These are phyloP conservation scores for Exophiala xenobiotica DNA, from an alignment of 2,329 filamentous ascomycete genomes.

Conservation along the genomic window DNA sequence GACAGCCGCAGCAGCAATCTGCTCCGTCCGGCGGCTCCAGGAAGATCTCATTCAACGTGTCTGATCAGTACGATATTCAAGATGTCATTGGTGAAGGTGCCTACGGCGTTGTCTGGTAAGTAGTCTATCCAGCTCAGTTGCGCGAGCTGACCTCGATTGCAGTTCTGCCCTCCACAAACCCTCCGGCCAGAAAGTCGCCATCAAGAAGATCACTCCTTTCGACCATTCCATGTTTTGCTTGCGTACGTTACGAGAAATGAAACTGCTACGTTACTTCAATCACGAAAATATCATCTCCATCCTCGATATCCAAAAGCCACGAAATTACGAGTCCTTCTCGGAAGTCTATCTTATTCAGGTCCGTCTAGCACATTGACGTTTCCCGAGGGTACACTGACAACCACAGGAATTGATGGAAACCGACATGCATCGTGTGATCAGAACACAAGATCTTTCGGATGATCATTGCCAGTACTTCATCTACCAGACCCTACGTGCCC, in stretches of 20 bases:
- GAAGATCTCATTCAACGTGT: conserved; percentile 99
- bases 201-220: conserved; percentile 99
- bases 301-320: conserved; percentile 96
- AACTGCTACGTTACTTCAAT: conserved; percentile 97
- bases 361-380: too few relatives aligned
- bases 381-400: too few relatives aligned
- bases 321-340: conserved; percentile 92
- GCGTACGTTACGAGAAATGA: conserved; percentile 97
- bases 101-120: conserved; percentile 97
- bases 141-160: conserved; percentile 15
- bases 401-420: conserved; percentile 97
- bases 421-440: conserved; percentile 98
- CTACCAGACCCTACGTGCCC: conserved; percentile 94
- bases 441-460: conserved; percentile 96
- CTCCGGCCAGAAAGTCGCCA: conserved; percentile 95
- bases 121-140: conserved; percentile 26
- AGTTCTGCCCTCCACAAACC: conserved; percentile 98
- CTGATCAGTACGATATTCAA: conserved; percentile 98
- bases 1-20: conserved; percentile 40
- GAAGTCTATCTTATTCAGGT: conserved; percentile 99
- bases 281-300: conserved; percentile 99
- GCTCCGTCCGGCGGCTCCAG: conserved; percentile 63
- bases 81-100: conserved; percentile 98
- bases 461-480: conserved; percentile 99
- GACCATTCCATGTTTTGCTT: conserved; percentile 99